Conservation (phyloP, 257 asterid genomes). For the Solanum pennellii region DNA sequence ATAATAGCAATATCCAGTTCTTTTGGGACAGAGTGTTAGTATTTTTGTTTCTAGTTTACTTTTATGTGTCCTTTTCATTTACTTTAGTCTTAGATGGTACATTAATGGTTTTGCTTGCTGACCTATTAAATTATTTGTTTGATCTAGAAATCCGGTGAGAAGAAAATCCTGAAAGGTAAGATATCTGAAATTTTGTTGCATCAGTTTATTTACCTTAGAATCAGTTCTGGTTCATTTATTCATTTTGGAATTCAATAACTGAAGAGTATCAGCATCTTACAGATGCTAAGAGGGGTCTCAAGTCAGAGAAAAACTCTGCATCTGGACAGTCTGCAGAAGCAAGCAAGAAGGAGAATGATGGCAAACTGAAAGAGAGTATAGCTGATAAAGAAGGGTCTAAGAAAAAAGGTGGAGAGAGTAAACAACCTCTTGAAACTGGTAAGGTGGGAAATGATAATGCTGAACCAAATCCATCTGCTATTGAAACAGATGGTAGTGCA, state of each 20-base stretch:
- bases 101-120: background rate
- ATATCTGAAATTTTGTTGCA: background rate
- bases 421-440: constrained; percentile 20
- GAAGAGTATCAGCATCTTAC: constrained; percentile 18
- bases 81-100: background rate
- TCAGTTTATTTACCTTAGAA: background rate
- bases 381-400: constrained; percentile 22
- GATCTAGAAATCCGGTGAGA: constrained; percentile 1
- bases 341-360: constrained; percentile 28
- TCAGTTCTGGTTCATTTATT: background rate
- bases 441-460: constrained; percentile 20
- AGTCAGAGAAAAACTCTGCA: constrained; percentile 25
- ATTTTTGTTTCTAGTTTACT: background rate
- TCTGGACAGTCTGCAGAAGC: constrained; percentile 29
- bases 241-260: constrained; percentile 18
- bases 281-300: constrained; percentile 21
- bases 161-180: background rate
- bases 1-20: background rate
- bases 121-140: background rate
- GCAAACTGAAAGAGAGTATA: constrained; percentile 14
- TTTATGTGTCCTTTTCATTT: background rate
- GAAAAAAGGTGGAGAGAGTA: constrained; percentile 25
- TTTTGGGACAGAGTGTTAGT: background rate
- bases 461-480: constrained; percentile 19
- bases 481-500: constrained; percentile 26